Base-by-base conservation (phyloP, 2,329 filamentous ascomycete genomes). In the Trichophyton equinum region DNA sequence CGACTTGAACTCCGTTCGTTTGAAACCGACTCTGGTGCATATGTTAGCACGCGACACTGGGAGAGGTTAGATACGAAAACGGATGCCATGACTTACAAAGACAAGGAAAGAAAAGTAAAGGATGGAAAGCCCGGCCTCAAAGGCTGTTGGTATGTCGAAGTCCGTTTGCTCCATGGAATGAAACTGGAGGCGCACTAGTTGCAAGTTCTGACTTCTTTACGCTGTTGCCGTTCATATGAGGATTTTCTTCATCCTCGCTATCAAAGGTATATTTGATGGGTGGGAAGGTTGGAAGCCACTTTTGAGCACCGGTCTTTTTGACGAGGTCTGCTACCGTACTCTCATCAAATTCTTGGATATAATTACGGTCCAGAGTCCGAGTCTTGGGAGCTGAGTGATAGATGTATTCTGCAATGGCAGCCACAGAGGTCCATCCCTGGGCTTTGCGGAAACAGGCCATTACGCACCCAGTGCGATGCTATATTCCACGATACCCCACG, bases 401-500 rank as follows among this genome's bases (percentile, higher is more conserved):
- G 64, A 79, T 77, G 75, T 95, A 96, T 73, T 96, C 91, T 58
- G 83, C 78, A 40, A 94, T 72, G 40, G 88, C 82, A 15, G 77
- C 75, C 1, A 80, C 72, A 1, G 84, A 71, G 18, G 83, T 76
- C 85, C 88, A 89, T 13, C 87, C 84, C 13, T 84, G 81, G 11
- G 88, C 75, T 70, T 88, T 89, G 64, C 91, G 85, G 64, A 95
- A 81, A 61, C 88, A 85, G 18, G 85, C 91, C 57, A 91, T 82
- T n/a, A 94, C 86, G 69, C 91, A 96, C 22, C 91, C 91, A 18
- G 91, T 96, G 62, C 91, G 87, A 70, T 96, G 91, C 81, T 89
- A 63, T 13, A 57, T 46, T 38, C 55, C 20, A 20, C 40, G 38
- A 30, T 20, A 40, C 30, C 33, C 38, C 18, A 7, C 13, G 22